Base-by-base conservation (phyloP, 495 filamentous ascomycete genomes). In the Hypoxylon lienhwacheense region DNA sequence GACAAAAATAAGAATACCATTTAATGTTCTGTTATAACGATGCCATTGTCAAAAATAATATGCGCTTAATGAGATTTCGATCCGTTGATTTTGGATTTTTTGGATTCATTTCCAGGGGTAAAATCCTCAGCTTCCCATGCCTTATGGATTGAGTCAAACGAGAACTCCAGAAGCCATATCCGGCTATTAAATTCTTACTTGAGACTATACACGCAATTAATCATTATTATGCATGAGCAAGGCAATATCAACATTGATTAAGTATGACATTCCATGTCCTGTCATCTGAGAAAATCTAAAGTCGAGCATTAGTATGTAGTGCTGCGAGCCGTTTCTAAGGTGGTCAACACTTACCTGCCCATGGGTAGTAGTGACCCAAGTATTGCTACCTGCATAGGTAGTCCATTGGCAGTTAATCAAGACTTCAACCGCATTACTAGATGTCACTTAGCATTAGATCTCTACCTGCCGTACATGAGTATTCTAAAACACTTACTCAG, bases 401-500 rank as follows among this genome's bases (percentile, higher is more conserved):
- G 25, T 46, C n/a, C 10, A 25, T 14, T 61, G 57, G 31, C 57
- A 61, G 33, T 61, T 51, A 19, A 61, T 61, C 33, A 61, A 34
- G 5, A 61, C 47, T 20, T 61, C 57, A 11, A 61, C 57, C 3
- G 57, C 57, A 24, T 61, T 61, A 46, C 55, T 59, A 37, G 2
- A 34, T 25, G 12, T n/a, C n/a, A n/a, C n/a, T n/a, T n/a, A 26
- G 8, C 26, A 25, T 29, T 5, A 35, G 25, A 40, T 34, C n/a
- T 8, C 22, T 2, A 6, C 12, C 19, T 21, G 7, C 12, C 20
- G 1, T 32, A 21, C n/a, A n/a, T n/a, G n/a, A n/a, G n/a, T n/a
- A 34, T 28, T 7, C 2, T 2, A 8, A 10, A 19, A n/a, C 17
- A 49, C 55, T 43, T 17, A 59, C 55, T 61, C 57, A 0, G 57